Percentiles rank a stretch among this genome's conserved stretches.
Evolutionary conservation across 352 stramenopile genomes (phyloP).

Genomic region (Phytophthora citricola): DNA sequence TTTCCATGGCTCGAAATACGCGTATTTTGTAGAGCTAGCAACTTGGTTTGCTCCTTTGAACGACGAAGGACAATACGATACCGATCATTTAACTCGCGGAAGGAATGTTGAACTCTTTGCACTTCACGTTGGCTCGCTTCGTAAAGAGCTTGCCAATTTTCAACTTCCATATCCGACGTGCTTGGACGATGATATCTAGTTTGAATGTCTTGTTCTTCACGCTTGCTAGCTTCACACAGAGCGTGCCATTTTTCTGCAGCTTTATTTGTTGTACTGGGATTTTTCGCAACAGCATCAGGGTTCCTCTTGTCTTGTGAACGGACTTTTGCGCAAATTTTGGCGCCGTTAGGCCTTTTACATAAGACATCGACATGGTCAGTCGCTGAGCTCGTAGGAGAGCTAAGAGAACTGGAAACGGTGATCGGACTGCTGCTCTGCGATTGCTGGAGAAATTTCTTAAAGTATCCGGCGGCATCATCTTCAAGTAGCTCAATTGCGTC

Average conservation of each 20-base stretch:
- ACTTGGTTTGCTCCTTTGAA: conserved; percentile 69
- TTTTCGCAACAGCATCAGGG: background rate
- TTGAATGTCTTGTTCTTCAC: conserved; percentile 22
- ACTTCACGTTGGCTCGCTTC: conserved; percentile 32
- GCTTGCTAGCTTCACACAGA: conserved; percentile 20
- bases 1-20: conserved; percentile 60
- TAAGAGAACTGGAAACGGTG: background rate
- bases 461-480: conserved; percentile 17
- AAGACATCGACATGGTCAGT: background rate
- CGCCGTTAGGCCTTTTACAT: conserved; percentile 8
- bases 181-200: background rate
- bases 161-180: conserved; percentile 12
- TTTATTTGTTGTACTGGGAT: background rate
- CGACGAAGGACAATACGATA: conserved; percentile 65
- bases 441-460: conserved; percentile 25
- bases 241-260: conserved; percentile 1
- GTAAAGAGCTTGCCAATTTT: conserved; percentile 40
- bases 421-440: background rate
- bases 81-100: conserved; percentile 51
- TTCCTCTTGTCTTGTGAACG: conserved; percentile 10
- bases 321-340: conserved; percentile 10
- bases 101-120: conserved; percentile 35
- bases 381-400: background rate
- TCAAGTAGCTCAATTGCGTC: conserved; percentile 18
- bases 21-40: conserved; percentile 66